Base-by-base conservation (phyloP, 2,329 filamentous ascomycete species). In the Neocatenulostroma microsporum region DNA sequence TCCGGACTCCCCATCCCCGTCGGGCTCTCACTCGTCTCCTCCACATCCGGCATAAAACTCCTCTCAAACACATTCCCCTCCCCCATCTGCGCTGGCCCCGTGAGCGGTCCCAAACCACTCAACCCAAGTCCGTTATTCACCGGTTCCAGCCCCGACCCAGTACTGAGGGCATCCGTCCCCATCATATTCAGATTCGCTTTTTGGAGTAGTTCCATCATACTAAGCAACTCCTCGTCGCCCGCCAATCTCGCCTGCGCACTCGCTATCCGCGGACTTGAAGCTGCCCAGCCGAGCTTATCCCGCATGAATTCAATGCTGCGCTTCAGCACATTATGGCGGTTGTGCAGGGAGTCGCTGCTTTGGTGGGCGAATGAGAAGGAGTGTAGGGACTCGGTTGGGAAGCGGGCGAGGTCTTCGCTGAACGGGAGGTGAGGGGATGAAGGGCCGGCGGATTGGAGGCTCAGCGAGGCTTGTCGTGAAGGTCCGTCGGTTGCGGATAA, bases 351-450 rank as follows among this genome's bases (percentile, higher is more conserved):
- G 45, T 96, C 89, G 55, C 94, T 88, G 3, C 88, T 89, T 62
- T 94, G 88, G 50, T 94, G 85, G 26, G 91, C 86, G 61, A 98
- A 98, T 10, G 89, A 96, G 66, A 98, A 98, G 2, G 91, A 98
- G 62, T 98, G 91, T 30, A 98, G 69, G 5, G 91, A 98, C 59
- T 98, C 91, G 50, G 85, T 86, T 1, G 91, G 89, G 58, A 98
- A 98, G 34, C 88, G 81, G 30, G 80, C 81, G 30, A 98, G 74
- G 57, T 98, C 91, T 67, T 96, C 91, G 54, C 78, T 75, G 56
- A 87, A 86, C 44, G 76, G 67, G 27, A 83, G 54, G 5, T 66
- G 76, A 17, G 86, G 85, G 15, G 86, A 87, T 14, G 72, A 68
- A 17, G 81, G 79, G 5, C 72, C 79, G n/a, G 78, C 69, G 7